Base-by-base conservation (phyloP, 345 rosid genomes). In the Populus deltoides region DNA sequence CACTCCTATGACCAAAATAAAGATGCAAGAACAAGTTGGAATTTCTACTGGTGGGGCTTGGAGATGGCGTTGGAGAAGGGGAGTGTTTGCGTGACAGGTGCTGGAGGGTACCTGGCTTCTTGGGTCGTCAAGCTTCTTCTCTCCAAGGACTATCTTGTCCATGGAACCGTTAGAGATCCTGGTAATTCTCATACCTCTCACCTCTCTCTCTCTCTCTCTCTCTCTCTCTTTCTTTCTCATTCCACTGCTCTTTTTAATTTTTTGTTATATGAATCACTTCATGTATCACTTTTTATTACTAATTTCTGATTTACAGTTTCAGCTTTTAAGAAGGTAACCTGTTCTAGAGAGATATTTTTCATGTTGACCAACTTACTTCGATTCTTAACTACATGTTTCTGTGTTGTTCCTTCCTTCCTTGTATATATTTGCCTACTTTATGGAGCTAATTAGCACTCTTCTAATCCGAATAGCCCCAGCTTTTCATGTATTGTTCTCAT, bases 61-160 rank as follows among this genome's bases (percentile, higher is more conserved):
- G 57, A 80, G 73, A 85, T 79, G 86, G 79, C 84, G 20, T 27
- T 27, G 31, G 84, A 72, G 70, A 82, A 75, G 80, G 86, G 70
- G 68, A 81, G 53, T 33, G 89, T 90, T 27, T 89, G 97, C 38
- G 89, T 89, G 6, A 92, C 87, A 7, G 97, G 97, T 29, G 94
- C 90, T 1, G 90, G 90, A 75, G 94, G 94, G 3, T 86, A 79
- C 79, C 11, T 92, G 1, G 90, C 82, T 31, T 89, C 94, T 2
- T 90, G 94, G 92, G 75, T 89, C 29, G 90, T 88, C 17, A 85
- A 90, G 75, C 83, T 80, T 73, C 93, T 88, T 47, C 90, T 86
- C 69, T 89, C 91, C 65, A 81, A 78, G 33, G 82, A 77, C 77
- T 90, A 81, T 83, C 15, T 66, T 33, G 93, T 90, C 76, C 92